phyloP scores from a whole-genome alignment of 1,284 basidiomycete genomes.

The Hypsizygus ulmarius region DNA sequence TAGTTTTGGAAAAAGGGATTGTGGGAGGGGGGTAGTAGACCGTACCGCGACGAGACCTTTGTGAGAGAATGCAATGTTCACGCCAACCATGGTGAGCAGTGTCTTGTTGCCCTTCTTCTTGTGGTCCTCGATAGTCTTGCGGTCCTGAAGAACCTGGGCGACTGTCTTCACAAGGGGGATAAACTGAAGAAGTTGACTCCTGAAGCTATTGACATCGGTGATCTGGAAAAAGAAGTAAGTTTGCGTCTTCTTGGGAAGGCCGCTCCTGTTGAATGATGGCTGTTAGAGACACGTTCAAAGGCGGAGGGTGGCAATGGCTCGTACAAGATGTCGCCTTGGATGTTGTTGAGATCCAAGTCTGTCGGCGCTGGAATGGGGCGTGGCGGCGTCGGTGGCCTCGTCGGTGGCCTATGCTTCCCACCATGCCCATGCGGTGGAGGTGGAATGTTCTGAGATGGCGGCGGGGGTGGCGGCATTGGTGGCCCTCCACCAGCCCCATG shows the following conservation, averaged over 20 bases:
- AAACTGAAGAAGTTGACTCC: slow-evolving; percentile 27
- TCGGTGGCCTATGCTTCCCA: too few relatives aligned
- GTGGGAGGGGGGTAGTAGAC: background rate
- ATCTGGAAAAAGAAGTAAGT: slow-evolving; percentile 42
- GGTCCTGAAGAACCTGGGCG: slow-evolving; percentile 30
- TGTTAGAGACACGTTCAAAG: background rate
- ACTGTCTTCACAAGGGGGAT: slow-evolving; percentile 34
- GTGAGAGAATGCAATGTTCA: slow-evolving; percentile 39
- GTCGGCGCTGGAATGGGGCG: slow-evolving; percentile 10
- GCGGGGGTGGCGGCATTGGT: too few relatives aligned
- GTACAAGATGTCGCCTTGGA: slow-evolving; percentile 50
- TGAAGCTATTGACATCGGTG: slow-evolving; percentile 29
- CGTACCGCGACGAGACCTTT: slow-evolving; percentile 32
- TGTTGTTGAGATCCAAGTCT: slow-evolving; percentile 37
- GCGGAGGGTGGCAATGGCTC: slow-evolving; percentile 10
- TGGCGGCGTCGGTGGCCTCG: slow-evolving; percentile 16
- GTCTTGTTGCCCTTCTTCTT: slow-evolving; percentile 28
- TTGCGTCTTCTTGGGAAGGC: slow-evolving; percentile 44
- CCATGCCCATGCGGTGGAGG: too few relatives aligned
- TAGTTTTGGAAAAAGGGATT: background rate
- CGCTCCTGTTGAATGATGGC: slow-evolving; percentile 27
- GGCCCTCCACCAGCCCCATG: too few relatives aligned
- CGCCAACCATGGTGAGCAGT: slow-evolving; percentile 31
- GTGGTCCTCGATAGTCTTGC: slow-evolving; percentile 32
- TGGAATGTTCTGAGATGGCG: too few relatives aligned